Conservation (phyloP, 352 stramenopile species). For the Phytophthora pini region DNA sequence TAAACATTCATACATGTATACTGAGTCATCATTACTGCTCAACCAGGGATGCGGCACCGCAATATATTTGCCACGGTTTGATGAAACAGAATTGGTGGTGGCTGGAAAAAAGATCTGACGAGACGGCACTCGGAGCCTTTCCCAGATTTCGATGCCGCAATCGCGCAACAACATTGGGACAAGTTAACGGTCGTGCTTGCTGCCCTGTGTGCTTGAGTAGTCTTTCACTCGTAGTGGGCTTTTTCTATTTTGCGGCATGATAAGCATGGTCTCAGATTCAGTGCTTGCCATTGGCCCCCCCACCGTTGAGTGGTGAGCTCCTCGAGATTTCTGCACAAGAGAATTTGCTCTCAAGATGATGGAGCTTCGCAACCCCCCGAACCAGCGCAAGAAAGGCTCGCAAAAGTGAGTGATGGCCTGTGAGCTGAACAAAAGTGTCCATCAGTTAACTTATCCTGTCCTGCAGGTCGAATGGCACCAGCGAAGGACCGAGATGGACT, state of each 20-base stretch:
- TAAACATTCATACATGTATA: slow-evolving; percentile 18
- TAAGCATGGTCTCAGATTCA: slow-evolving; percentile 36
- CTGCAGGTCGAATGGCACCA: slow-evolving; percentile 22
- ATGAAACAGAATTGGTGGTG: slow-evolving; percentile 25
- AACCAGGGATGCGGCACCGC: slow-evolving; percentile 6
- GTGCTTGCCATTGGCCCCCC: slow-evolving; percentile 13
- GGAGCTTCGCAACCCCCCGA: slow-evolving; percentile 35
- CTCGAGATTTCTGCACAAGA: slow-evolving; percentile 23
- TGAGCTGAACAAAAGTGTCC: background rate
- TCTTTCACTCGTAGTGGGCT: background rate
- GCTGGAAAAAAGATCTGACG: slow-evolving; percentile 3
- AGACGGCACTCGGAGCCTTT: slow-evolving; percentile 6
- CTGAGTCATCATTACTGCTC: too few species aligned
- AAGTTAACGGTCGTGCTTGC: slow-evolving; percentile 1
- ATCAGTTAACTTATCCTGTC: slow-evolving; percentile 5
- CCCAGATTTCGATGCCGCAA: slow-evolving; percentile 26
- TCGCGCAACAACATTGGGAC: background rate
- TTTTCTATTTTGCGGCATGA: slow-evolving; percentile 30
- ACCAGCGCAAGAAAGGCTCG: slow-evolving; percentile 36
- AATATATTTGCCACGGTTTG: slow-evolving; percentile 15
- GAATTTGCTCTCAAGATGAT: slow-evolving; percentile 35
- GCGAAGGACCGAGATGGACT: slow-evolving; percentile 37
- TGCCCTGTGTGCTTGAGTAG: background rate
- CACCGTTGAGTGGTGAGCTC: slow-evolving; percentile 11
- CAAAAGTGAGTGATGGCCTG: slow-evolving; percentile 40